A percentile compares a stretch with the other conserved stretches of the same genome.
phyloP scores from a whole-genome alignment of 1,284 basidiomycete genomes.

The Coniferiporia weirii region DNA sequence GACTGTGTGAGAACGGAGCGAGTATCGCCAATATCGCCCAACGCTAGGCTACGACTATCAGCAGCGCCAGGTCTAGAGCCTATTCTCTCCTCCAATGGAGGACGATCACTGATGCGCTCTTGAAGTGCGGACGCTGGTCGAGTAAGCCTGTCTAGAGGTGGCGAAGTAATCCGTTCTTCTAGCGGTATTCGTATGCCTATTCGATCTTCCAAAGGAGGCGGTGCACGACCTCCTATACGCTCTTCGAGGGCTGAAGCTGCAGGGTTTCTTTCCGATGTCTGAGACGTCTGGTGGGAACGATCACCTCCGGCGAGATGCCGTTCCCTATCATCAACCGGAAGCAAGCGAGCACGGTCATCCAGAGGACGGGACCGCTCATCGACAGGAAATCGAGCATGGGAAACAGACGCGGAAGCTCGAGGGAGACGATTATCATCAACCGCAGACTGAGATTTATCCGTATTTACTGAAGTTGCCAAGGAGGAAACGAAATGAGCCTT shows the following conservation, averaged over 20 bases:
- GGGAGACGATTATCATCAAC: neutral
- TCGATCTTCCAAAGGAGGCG: constrained; percentile 7
- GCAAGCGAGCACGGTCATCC: neutral
- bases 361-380: constrained; percentile 3
- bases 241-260: constrained; percentile 6
- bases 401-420: neutral
- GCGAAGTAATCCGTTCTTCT: constrained; percentile 16
- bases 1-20: neutral
- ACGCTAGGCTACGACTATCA: neutral
- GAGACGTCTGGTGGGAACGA: neutral
- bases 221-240: constrained; percentile 2
- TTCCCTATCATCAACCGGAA: neutral
- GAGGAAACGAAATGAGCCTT: neutral
- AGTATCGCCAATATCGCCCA: neutral
- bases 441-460: constrained; percentile 1
- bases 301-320: neutral
- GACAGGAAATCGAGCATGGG: constrained; percentile 2
- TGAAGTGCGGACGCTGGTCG: constrained; percentile 4
- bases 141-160: neutral
- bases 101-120: constrained; percentile 12
- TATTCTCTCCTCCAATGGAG: constrained; percentile 10
- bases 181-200: constrained; percentile 13
- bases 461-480: neutral
- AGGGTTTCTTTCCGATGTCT: neutral
- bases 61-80: neutral